Evolutionary conservation across 2,329 filamentous ascomycete species (phyloP).

Genomic region (Pseudogymnoascus sp.): DNA sequence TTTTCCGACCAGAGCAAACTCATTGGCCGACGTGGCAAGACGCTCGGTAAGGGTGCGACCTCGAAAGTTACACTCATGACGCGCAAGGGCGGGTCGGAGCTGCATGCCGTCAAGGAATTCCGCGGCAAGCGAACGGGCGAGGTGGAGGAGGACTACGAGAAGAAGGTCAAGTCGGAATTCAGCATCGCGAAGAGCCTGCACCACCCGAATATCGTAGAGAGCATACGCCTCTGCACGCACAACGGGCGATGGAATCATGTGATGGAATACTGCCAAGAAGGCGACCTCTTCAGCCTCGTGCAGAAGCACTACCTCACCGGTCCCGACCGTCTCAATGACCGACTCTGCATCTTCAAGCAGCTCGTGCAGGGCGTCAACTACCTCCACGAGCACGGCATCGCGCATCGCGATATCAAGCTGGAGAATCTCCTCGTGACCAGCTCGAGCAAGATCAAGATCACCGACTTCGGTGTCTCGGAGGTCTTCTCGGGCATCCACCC

Average conservation of each 20-base stretch:
- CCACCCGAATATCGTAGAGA: conserved; percentile 82
- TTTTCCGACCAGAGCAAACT: conserved; percentile 65
- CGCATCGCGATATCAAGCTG: conserved; percentile 84
- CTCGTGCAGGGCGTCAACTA: conserved; percentile 75
- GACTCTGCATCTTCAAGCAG: conserved; percentile 83
- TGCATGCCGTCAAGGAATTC: conserved; percentile 85
- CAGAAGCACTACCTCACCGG: conserved; percentile 60
- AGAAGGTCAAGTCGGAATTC: conserved; percentile 88
- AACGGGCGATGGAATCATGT: conserved; percentile 78
- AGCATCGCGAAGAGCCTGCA: conserved; percentile 77
- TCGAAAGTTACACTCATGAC: conserved; percentile 76
- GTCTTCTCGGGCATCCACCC: conserved; percentile 79
- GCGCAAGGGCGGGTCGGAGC: conserved; percentile 56
- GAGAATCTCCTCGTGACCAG: conserved; percentile 76
- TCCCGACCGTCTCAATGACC: conserved; percentile 58
- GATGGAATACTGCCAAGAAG: conserved; percentile 84
- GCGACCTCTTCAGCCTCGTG: conserved; percentile 71
- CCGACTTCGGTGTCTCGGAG: conserved; percentile 84
- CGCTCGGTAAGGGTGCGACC: conserved; percentile 73
- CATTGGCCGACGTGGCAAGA: conserved; percentile 63
- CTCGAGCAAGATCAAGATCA: conserved; percentile 79
- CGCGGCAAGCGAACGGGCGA: conserved; percentile 63
- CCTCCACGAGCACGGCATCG: conserved; percentile 74
- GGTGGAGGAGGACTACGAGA: conserved; percentile 65
- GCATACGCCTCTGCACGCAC: conserved; percentile 66